A percentile compares a stretch with the other conserved stretches of the same genome.
phyloP scores from a whole-genome alignment of 2,329 filamentous ascomycete genomes.

The Neopestalotiopsis clavispora region DNA sequence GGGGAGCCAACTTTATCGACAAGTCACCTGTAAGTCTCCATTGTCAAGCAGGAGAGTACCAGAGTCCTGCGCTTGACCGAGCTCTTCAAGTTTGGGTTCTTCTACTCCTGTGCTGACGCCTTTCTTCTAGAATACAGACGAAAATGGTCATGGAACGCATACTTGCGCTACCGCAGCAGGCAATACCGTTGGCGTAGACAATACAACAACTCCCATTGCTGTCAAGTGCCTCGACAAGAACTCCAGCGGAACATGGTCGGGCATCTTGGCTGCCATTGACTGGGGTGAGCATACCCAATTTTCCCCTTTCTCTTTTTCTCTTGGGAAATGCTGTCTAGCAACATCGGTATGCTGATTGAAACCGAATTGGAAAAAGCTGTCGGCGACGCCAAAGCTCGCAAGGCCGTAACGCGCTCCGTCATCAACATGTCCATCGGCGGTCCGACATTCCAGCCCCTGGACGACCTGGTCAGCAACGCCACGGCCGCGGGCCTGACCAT shows the following conservation, averaged over 20 bases:
- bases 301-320: no score
- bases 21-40: slow-evolving; percentile 23
- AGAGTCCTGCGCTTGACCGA: no score
- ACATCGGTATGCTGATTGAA: neutral
- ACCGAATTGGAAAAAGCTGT: slow-evolving; percentile 24
- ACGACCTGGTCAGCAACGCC: slow-evolving; percentile 28
- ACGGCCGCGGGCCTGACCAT: slow-evolving; percentile 29
- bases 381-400: slow-evolving; percentile 28
- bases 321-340: neutral
- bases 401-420: slow-evolving; percentile 28
- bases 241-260: slow-evolving; percentile 25
- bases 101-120: neutral
- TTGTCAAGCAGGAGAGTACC: no score
- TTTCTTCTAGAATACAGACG: slow-evolving; percentile 27
- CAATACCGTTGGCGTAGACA: slow-evolving; percentile 32
- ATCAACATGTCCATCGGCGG: slow-evolving; percentile 34
- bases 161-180: slow-evolving; percentile 32
- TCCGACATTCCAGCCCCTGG: slow-evolving; percentile 22
- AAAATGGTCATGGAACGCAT: slow-evolving; percentile 34
- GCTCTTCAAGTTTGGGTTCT: no score
- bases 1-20: slow-evolving; percentile 30
- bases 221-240: slow-evolving; percentile 31
- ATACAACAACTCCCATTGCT: slow-evolving; percentile 30
- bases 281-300: slow-evolving; percentile 30
- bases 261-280: slow-evolving; percentile 29